phyloP scores from a whole-genome alignment of 257 asterid genomes.

The Salvia rosmarinus region DNA sequence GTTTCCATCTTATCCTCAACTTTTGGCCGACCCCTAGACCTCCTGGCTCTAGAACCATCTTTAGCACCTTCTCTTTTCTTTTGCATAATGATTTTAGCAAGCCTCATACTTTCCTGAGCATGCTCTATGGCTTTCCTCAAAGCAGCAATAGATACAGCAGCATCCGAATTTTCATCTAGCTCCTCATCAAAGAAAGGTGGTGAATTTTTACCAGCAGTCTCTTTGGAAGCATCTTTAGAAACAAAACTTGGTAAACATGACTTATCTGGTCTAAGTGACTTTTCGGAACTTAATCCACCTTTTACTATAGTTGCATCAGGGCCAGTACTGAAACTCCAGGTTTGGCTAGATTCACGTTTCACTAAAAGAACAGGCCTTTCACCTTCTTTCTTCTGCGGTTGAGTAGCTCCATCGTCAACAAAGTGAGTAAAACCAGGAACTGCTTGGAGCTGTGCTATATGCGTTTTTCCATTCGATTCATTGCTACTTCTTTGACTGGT shows the following conservation, averaged over 20 bases:
- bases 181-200: constrained; percentile 69
- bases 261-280: constrained; percentile 39
- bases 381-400: constrained; percentile 41
- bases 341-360: constrained; percentile 59
- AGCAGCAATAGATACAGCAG: constrained; percentile 79
- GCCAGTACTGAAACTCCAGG: constrained; percentile 64
- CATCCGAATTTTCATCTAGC: constrained; percentile 75
- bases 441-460: constrained; percentile 72
- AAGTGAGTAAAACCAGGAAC: constrained; percentile 79
- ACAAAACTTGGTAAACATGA: constrained; percentile 42
- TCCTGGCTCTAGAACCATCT: constrained; percentile 47
- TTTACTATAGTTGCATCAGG: constrained; percentile 38
- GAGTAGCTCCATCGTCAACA: constrained; percentile 65
- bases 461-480: constrained; percentile 61
- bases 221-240: constrained; percentile 46
- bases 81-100: constrained; percentile 80
- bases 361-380: constrained; percentile 37
- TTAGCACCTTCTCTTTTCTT: constrained; percentile 51
- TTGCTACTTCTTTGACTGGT: constrained; percentile 49
- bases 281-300: constrained; percentile 45
- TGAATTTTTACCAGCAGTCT: constrained; percentile 39
- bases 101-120: constrained; percentile 87
- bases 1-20: constrained; percentile 44
- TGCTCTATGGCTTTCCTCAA: constrained; percentile 80
- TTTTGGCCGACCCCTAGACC: constrained; percentile 41